Evolutionary conservation across 2,329 filamentous ascomycete species (phyloP), one percentile per base, ranked within the genome.

Genomic region (Aspergillaceae sp.): DNA sequence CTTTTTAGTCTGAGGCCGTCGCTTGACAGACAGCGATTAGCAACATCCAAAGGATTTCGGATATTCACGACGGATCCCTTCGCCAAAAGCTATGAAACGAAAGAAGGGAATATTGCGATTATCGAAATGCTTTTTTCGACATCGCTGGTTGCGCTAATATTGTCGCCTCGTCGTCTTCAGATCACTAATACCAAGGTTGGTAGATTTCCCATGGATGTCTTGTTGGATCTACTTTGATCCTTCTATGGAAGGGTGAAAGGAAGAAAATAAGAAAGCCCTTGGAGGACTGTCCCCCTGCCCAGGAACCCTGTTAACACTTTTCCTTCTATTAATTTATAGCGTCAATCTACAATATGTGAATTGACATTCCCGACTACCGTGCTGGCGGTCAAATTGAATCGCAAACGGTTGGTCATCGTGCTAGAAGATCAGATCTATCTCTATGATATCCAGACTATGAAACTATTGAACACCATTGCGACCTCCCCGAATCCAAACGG

Each of bases 121-220:
- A 84, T 97, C 60, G 92, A 98, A 73, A 97, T 97, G 90, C 82
- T 98, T 54, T 98, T 98, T 70, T 96, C 91, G 30, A 97, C 92
- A 30, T 97, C 92, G 2, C 80, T 98, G 33, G 91, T 98, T 47
- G 92, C 92, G 44, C 77, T 97, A 45, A 90, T 96, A 52, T 76
- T 95, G 37, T 96, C 92, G 19, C 92, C 92, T 4, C 80, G 92
- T 46, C 86, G 94, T 49, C 75, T 98, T 45, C 87, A 94, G 56
- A 97, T 98, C 61, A 90, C 94, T 61, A 98, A 98, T 67, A 98
- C 92, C 33, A 97, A 95, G 79, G 87, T 89, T 70, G 50, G 74
- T 65, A 49, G 45, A 45, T 32, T 7, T 29, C 19, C 29, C 29
- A 19, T 34, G 11, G 32, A 33, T 27, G 19, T 34, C 28, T 19